Evolutionary conservation across 164 flowering plant genomes (phyloP), one percentile per base, ranked within the genome.

Genomic region (Platanus orientalis): DNA sequence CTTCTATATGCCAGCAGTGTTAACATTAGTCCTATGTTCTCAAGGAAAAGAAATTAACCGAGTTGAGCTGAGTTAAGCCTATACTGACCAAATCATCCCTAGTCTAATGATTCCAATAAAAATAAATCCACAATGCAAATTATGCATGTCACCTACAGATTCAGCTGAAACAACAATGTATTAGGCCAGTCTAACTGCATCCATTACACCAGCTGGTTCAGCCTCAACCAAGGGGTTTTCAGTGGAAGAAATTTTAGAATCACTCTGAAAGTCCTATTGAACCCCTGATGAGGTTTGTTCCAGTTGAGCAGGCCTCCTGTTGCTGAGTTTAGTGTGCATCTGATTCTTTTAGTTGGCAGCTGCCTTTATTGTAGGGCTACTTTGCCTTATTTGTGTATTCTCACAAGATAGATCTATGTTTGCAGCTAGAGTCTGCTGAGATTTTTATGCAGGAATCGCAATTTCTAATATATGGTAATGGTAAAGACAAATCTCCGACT

Each of bases 391-490:
- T 51, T 65, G 11, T 52, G 42, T 61, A 24, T 69, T 68, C 66
- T 61, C 26, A 62, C 40, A 9, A 9, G 6, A 25, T 21, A 52
- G 28, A 48, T 36, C 39, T 50, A 9, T 72, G 12, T 71, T 54
- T 80, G 75, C 89, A 95, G 99, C 94, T 95, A 59, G 92, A 91
- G 24, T 83, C 90, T 56, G 89, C 89, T 0, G 97, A 92, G 65
- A 79, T 73, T 25, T 90, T 95, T 75, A 73, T 83, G 82, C 63
- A 87, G 76, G 90, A 88, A 45, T 88, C 97, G 19, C 81, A 88
- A 73, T 82, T 73, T 63, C 61, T 95, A 62, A 80, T 75, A 7
- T 73, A 90, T 69, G 96, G 91, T 34, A 87, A 92, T 73, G 97
- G 99, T 26, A 77, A 84, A 67, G 97, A 90, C 68, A 84, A 85